phyloP scores from a whole-genome alignment of 1,139 yeast species.

The Suhomyces maxii region DNA sequence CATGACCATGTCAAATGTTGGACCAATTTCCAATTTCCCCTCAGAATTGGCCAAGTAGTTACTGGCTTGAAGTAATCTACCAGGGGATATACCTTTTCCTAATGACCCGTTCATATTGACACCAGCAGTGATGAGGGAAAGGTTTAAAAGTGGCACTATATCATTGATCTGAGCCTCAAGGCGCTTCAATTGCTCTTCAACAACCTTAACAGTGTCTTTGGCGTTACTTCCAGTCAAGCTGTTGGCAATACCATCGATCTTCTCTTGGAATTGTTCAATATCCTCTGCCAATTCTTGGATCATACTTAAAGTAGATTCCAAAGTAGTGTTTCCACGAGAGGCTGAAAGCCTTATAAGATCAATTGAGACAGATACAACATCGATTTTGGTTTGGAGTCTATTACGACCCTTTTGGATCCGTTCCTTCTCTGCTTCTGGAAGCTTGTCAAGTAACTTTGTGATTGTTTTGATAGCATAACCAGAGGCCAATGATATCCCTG shows the following conservation, averaged over 20 bases:
- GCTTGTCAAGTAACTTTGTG: constrained; percentile 54
- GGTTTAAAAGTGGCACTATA: constrained; percentile 66
- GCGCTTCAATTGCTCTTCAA: constrained; percentile 51
- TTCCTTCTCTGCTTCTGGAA: constrained; percentile 58
- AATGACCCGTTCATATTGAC: constrained; percentile 55
- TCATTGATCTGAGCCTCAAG: constrained; percentile 60
- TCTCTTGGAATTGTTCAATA: constrained; percentile 58
- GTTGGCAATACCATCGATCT: constrained; percentile 36
- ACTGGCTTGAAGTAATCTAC: constrained; percentile 66
- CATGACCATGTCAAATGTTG: constrained; percentile 56
- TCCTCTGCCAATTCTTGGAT: constrained; percentile 59
- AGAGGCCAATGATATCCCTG: constrained; percentile 76
- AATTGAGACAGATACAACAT: constrained; percentile 65
- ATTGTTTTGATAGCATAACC: constrained; percentile 73
- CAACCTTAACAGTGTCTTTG: constrained; percentile 44
- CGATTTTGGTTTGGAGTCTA: constrained; percentile 59
- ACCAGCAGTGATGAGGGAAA: constrained; percentile 71
- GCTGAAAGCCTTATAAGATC: constrained; percentile 69
- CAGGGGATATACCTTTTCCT: constrained; percentile 61
- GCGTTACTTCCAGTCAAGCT: constrained; percentile 29
- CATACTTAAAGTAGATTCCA: constrained; percentile 57
- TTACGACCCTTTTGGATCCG: constrained; percentile 43
- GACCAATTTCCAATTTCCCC: constrained; percentile 45
- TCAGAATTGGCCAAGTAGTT: constrained; percentile 35
- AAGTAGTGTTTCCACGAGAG: constrained; percentile 69